Percentiles rank a stretch among this genome's conserved stretches.
phyloP scores from a whole-genome alignment of 1,284 basidiomycete genomes.

The Pyrrhoderma lamaoense region DNA sequence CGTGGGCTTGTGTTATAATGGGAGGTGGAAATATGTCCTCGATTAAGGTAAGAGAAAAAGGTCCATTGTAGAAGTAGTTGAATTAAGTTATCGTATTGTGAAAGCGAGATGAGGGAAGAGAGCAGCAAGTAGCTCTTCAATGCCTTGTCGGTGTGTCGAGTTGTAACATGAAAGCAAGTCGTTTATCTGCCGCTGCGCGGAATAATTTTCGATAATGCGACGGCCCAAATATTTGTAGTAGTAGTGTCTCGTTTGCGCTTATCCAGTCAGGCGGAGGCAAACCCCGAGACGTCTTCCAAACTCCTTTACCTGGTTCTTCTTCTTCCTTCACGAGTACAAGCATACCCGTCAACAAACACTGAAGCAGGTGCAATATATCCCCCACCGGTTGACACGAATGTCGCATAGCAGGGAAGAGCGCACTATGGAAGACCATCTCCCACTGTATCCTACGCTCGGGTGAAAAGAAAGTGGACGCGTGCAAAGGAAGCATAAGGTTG shows the following conservation, averaged over 20 bases:
- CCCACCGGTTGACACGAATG: slow-evolving; percentile 69
- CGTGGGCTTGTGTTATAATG: too few relatives aligned
- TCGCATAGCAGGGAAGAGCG: slow-evolving; percentile 70
- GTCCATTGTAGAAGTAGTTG: too few relatives aligned
- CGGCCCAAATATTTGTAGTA: slow-evolving; percentile 65
- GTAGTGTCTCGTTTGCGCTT: slow-evolving; percentile 52
- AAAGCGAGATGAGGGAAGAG: too few relatives aligned
- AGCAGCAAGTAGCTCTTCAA: not conserved
- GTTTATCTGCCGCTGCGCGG: slow-evolving; percentile 61
- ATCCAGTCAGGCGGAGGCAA: slow-evolving; percentile 72
- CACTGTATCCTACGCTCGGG: slow-evolving; percentile 75
- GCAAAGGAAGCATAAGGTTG: slow-evolving; percentile 61
- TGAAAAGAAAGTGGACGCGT: slow-evolving; percentile 76
- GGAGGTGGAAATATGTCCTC: too few relatives aligned
- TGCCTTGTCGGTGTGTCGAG: slow-evolving; percentile 9
- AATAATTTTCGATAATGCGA: slow-evolving; percentile 63
- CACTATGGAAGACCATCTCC: slow-evolving; percentile 83
- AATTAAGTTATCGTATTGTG: too few relatives aligned
- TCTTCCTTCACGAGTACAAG: slow-evolving; percentile 72
- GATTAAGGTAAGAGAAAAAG: too few relatives aligned
- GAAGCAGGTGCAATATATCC: slow-evolving; percentile 69
- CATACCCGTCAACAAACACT: slow-evolving; percentile 74
- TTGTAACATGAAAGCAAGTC: slow-evolving; percentile 58
- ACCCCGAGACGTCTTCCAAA: slow-evolving; percentile 66
- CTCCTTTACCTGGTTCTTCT: slow-evolving; percentile 47